Evolutionary conservation across 495 filamentous ascomycete species (phyloP).

Genomic region (Rostrohypoxylon terebratum): DNA sequence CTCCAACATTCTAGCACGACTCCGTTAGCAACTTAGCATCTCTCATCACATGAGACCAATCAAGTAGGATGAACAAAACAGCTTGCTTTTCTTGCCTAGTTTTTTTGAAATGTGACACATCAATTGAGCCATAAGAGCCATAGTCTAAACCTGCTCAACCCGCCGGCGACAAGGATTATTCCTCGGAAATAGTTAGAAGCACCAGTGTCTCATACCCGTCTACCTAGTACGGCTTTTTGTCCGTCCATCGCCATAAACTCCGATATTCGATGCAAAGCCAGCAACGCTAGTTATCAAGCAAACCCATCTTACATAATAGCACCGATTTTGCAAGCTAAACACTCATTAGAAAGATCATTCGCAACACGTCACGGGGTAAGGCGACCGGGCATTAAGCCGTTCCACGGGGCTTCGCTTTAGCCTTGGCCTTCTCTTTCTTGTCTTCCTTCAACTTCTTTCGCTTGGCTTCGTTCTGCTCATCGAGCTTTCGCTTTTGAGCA

Average conservation of each 20-base stretch:
- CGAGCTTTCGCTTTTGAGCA: constrained; percentile 88
- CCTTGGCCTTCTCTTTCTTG: constrained; percentile 90
- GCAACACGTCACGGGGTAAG: not conserved
- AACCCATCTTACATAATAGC: constrained; percentile 8
- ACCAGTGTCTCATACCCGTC: constrained; percentile 25
- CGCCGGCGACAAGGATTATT: constrained; percentile 3
- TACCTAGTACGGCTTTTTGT: constrained; percentile 27
- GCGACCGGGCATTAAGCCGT: constrained; percentile 35
- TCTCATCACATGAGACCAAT: not conserved
- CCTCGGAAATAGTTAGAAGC: constrained; percentile 23
- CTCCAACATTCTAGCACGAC: no score
- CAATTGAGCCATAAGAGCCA: constrained; percentile 6
- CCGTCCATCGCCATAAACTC: constrained; percentile 40
- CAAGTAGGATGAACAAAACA: not conserved
- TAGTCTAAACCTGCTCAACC: constrained; percentile 4
- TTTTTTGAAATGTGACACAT: not conserved
- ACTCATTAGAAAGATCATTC: not conserved
- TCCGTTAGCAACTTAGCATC: not conserved
- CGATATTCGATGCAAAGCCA: constrained; percentile 32
- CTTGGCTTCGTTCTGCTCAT: constrained; percentile 86
- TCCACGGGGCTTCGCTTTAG: constrained; percentile 81
- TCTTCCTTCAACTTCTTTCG: constrained; percentile 95
- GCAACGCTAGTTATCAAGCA: constrained; percentile 40
- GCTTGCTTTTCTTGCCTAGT: not conserved
- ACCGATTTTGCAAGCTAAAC: not conserved